Evolutionary conservation across 2,329 filamentous ascomycete genomes (phyloP).

Genomic region (Talaromyces sp.): DNA sequence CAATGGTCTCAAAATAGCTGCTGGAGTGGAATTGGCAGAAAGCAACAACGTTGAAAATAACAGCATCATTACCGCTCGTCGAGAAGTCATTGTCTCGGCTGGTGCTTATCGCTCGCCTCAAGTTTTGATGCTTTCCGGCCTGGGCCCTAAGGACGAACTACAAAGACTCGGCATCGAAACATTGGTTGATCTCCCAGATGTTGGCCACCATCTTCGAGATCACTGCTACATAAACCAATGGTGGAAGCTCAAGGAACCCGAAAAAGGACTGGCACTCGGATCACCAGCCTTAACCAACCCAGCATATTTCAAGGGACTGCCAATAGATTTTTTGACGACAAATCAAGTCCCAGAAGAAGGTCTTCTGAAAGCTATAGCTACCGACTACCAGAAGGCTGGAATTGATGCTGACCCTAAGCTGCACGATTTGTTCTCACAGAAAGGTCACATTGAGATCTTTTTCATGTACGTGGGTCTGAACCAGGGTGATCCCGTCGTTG

Average conservation of each 20-base stretch:
- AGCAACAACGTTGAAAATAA: background rate
- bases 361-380: background rate
- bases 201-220: slow-evolving; percentile 54
- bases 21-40: slow-evolving; percentile 1
- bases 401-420: background rate
- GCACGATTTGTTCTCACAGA: background rate
- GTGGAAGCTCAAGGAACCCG: background rate
- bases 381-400: background rate
- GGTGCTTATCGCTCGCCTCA: slow-evolving; percentile 43
- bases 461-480: background rate
- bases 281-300: background rate
- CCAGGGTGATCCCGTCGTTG: background rate
- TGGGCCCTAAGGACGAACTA: slow-evolving; percentile 54
- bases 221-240: slow-evolving; percentile 28
- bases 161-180: slow-evolving; percentile 48
- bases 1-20: background rate
- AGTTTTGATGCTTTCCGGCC: slow-evolving; percentile 58
- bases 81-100: slow-evolving; percentile 3
- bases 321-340: background rate
- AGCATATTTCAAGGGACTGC: background rate
- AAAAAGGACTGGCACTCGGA: background rate
- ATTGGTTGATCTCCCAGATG: slow-evolving; percentile 53
- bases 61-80: background rate
- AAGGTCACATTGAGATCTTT: slow-evolving; percentile 1
- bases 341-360: background rate